phyloP scores from a whole-genome alignment of 768 basidiomycete species.

The Leccinum longicurvipes region DNA sequence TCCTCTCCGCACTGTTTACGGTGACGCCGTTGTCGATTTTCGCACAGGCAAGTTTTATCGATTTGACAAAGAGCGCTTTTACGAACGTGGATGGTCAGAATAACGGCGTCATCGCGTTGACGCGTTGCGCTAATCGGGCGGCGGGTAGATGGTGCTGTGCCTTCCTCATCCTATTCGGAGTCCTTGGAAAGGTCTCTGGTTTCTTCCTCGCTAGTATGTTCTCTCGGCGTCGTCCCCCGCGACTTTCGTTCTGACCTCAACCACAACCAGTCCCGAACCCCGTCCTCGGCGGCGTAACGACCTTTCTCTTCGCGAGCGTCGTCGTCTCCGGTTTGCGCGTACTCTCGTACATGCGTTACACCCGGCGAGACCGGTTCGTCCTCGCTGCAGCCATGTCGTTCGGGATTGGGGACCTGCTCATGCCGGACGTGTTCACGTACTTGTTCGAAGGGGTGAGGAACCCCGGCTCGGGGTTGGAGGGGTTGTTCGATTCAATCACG shows the following conservation, averaged over 20 bases:
- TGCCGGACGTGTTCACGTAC: slow-evolving; percentile 60
- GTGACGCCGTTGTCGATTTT: slow-evolving; percentile 79
- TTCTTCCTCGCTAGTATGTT: slow-evolving; percentile 71
- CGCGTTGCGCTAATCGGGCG: slow-evolving; percentile 75
- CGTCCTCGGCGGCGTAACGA: slow-evolving; percentile 82
- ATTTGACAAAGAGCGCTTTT: background rate
- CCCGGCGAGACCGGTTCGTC: slow-evolving; percentile 64
- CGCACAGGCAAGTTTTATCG: slow-evolving; percentile 45
- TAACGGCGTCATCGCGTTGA: slow-evolving; percentile 80
- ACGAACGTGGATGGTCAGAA: slow-evolving; percentile 41
- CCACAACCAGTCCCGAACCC: slow-evolving; percentile 59
- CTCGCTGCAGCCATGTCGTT: slow-evolving; percentile 67
- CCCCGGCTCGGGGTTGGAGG: slow-evolving; percentile 54
- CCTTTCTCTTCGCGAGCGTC: slow-evolving; percentile 80
- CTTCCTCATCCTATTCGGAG: slow-evolving; percentile 77
- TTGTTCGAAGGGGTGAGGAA: slow-evolving; percentile 62
- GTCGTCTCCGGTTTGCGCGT: slow-evolving; percentile 69
- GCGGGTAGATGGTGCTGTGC: slow-evolving; percentile 78
- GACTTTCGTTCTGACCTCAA: background rate
- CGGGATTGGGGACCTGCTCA: slow-evolving; percentile 69
- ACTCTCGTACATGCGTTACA: slow-evolving; percentile 55
- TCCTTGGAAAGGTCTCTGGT: slow-evolving; percentile 79
- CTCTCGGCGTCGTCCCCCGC: background rate
- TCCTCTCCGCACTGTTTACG: slow-evolving; percentile 77
- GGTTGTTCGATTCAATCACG: slow-evolving; percentile 73